A percentile compares a stretch with the other conserved stretches of the same genome.
Evolutionary conservation across 306 rosid species (phyloP).

Genomic region (Inga oerstediana): DNA sequence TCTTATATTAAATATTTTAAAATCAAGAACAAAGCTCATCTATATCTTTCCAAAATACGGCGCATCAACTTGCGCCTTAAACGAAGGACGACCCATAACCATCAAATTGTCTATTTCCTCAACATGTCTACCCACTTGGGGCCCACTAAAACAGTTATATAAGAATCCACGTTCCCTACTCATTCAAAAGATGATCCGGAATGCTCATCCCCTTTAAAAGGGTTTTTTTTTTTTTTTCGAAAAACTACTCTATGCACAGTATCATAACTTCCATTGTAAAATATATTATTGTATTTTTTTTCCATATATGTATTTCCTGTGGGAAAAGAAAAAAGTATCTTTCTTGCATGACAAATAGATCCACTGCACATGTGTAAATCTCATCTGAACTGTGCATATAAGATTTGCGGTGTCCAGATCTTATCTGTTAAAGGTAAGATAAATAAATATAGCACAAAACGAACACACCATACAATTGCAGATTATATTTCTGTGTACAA

Average conservation of each 20-base stretch:
- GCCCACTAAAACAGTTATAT: not conserved
- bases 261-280: not conserved
- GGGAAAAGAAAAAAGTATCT: too few relatives aligned
- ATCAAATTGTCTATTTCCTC: not conserved
- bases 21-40: not conserved
- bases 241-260: too few relatives aligned
- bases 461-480: slow-evolving; percentile 13
- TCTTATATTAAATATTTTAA: too few relatives aligned
- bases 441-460: not conserved
- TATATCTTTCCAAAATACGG: not conserved
- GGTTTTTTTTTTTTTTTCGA: too few relatives aligned
- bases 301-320: too few relatives aligned
- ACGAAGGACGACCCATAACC: not conserved
- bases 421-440: not conserved
- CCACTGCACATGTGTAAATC: not conserved
- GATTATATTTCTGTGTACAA: not conserved
- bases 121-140: not conserved
- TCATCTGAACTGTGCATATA: not conserved
- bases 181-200: too few relatives aligned
- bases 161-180: too few relatives aligned
- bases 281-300: not conserved
- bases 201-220: too few relatives aligned
- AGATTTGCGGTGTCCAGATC: not conserved
- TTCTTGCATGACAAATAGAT: not conserved
- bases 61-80: not conserved